Evolutionary conservation across 139 green algal species (phyloP).

Genomic region (Chlamydomonas eustigma): DNA sequence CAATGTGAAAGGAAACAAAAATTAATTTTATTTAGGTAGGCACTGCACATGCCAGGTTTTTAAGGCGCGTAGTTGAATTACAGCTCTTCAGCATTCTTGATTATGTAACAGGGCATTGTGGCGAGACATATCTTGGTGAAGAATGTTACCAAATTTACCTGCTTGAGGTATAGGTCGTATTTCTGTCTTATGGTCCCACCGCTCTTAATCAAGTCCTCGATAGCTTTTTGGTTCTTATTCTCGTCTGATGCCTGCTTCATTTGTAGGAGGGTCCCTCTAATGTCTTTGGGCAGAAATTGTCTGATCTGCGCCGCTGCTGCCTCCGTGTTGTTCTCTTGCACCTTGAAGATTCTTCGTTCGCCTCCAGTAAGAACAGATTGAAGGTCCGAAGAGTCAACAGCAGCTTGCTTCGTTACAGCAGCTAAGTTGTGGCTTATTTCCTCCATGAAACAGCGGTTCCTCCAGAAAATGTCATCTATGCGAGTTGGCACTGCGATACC

Average conservation of each 20-base stretch:
- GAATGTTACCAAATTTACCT: not conserved
- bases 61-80: no score
- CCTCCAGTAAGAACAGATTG: not conserved
- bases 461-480: not conserved
- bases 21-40: no score
- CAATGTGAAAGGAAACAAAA: not conserved
- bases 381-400: not conserved
- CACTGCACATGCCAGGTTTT: no score
- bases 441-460: conserved; percentile 13
- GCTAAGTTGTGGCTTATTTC: not conserved
- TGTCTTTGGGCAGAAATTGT: conserved; percentile 24
- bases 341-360: not conserved
- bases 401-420: not conserved
- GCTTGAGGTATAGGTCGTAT: conserved; percentile 13
- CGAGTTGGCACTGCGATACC: not conserved
- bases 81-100: no score
- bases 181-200: conserved; percentile 30
- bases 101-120: not conserved
- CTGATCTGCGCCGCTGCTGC: conserved; percentile 13
- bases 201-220: conserved; percentile 28
- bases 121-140: no score
- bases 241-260: conserved; percentile 9
- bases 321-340: conserved; percentile 28
- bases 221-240: conserved; percentile 24
- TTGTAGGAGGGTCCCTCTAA: conserved; percentile 21